A percentile compares a stretch with the other conserved stretches of the same genome.
These are phyloP conservation scores for Chalciporus chontae DNA, from an alignment of 768 basidiomycete species.

Conservation along the genomic window DNA sequence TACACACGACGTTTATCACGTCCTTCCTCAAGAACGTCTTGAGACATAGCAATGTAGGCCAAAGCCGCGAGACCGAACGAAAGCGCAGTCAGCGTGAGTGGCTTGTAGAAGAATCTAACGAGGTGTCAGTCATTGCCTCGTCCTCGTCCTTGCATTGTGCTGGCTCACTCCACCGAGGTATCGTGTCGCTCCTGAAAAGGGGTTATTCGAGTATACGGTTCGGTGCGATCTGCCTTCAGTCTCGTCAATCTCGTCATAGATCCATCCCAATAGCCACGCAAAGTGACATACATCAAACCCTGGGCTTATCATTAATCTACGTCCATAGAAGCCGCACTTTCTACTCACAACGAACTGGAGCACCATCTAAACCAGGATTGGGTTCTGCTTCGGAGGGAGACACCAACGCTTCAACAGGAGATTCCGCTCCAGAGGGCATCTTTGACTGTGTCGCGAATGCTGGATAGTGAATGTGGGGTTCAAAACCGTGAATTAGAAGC, in stretches of 20 bases:
- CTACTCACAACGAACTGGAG: slow-evolving; percentile 77
- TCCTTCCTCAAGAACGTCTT: slow-evolving; percentile 83
- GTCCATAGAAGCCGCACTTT: background rate
- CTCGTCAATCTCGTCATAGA: slow-evolving; percentile 15
- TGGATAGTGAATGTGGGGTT: background rate
- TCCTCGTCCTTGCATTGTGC: background rate
- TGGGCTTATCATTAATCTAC: slow-evolving; percentile 27
- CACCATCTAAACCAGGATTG: slow-evolving; percentile 68
- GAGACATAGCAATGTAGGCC: slow-evolving; percentile 79
- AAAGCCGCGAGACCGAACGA: slow-evolving; percentile 61
- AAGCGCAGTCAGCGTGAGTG: slow-evolving; percentile 74
- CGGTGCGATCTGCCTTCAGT: slow-evolving; percentile 73
- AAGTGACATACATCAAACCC: slow-evolving; percentile 77
- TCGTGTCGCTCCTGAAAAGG: slow-evolving; percentile 84
- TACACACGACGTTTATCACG: slow-evolving; percentile 78
- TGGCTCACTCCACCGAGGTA: slow-evolving; percentile 72
- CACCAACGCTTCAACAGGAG: slow-evolving; percentile 48
- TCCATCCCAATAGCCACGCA: slow-evolving; percentile 3
- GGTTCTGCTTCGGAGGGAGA: slow-evolving; percentile 57
- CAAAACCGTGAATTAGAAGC: background rate
- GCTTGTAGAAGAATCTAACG: slow-evolving; percentile 83
- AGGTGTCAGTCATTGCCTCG: slow-evolving; percentile 4
- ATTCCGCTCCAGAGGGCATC: slow-evolving; percentile 23
- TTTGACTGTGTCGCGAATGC: background rate
- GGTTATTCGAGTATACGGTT: slow-evolving; percentile 76